A percentile compares a stretch with the other conserved stretches of the same genome.
Conservation (phyloP, 164 flowering plant genomes). For the Buxus sempervirens region DNA sequence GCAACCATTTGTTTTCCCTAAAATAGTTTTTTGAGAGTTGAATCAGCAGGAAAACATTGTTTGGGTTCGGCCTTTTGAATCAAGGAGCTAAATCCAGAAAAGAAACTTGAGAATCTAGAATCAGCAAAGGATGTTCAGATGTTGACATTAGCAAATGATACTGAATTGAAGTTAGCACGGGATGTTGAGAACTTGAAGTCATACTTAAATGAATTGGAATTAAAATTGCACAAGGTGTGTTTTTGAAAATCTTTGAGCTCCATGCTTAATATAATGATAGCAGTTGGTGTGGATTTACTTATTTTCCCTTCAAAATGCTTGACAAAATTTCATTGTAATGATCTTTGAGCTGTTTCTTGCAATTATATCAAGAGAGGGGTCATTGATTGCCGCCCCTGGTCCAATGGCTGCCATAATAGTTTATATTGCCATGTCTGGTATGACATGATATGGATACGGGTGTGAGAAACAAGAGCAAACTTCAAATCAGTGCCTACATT, state of each 20-base stretch:
- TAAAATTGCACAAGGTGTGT: conserved; percentile 54
- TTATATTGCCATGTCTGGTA: no score
- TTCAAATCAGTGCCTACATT: no score
- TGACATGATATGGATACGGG: no score
- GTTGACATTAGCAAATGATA: conserved; percentile 20
- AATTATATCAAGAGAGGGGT: not conserved
- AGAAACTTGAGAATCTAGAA: conserved; percentile 7
- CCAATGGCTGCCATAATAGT: not conserved
- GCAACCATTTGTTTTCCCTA: not conserved
- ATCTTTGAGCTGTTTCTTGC: not conserved
- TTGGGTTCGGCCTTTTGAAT: not conserved
- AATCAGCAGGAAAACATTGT: not conserved
- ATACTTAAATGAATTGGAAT: conserved; percentile 46
- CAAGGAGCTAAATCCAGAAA: conserved; percentile 3
- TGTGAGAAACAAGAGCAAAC: no score
- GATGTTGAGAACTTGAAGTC: conserved; percentile 45
- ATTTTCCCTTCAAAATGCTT: not conserved
- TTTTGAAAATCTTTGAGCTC: conserved; percentile 1
- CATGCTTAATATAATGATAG: not conserved
- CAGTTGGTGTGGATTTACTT: not conserved
- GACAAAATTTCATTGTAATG: not conserved
- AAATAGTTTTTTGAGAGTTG: not conserved
- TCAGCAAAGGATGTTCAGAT: conserved; percentile 13
- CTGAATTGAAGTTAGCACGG: conserved; percentile 1
- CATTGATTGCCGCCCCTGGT: not conserved